Conservation (phyloP, 139 green algal genomes). For the Closterium sp. region DNA sequence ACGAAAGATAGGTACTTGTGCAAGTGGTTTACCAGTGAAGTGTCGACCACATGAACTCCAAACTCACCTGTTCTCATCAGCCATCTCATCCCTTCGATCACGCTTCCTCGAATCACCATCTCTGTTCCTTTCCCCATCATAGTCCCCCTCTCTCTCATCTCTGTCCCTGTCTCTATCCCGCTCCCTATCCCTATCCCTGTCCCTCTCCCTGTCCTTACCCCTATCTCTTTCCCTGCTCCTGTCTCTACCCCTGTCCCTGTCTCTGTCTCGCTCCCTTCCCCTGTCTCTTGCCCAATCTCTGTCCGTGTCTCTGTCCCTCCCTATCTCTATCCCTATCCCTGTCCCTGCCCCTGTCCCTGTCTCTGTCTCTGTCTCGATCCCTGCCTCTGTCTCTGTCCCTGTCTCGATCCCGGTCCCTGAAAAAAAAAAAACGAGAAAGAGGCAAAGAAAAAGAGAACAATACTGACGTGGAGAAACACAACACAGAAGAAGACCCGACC, state of each 20-base stretch:
- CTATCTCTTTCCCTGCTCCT: background rate
- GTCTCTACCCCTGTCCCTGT: background rate
- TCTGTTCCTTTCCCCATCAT: background rate
- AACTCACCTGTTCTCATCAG: background rate
- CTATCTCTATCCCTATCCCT: background rate
- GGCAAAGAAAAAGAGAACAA: background rate
- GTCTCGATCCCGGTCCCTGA: background rate
- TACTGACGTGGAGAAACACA: background rate
- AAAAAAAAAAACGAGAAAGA: background rate
- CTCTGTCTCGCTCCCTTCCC: background rate
- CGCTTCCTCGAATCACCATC: background rate
- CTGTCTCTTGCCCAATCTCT: background rate
- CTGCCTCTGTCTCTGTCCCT: background rate
- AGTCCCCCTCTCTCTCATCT: background rate
- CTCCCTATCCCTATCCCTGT: background rate
- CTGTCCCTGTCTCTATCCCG: background rate
- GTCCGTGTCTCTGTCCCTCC: conserved; percentile 26
- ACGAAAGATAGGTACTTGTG: background rate
- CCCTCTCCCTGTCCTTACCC: background rate
- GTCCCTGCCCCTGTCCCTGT: conserved; percentile 19
- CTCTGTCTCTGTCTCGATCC: conserved; percentile 14
- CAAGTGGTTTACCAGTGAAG: too few species aligned
- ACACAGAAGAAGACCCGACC: background rate
- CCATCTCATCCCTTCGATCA: background rate
- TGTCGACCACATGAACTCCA: background rate